Base-by-base conservation (phyloP, 768 basidiomycete species). In the Kwoniella sp. region DNA sequence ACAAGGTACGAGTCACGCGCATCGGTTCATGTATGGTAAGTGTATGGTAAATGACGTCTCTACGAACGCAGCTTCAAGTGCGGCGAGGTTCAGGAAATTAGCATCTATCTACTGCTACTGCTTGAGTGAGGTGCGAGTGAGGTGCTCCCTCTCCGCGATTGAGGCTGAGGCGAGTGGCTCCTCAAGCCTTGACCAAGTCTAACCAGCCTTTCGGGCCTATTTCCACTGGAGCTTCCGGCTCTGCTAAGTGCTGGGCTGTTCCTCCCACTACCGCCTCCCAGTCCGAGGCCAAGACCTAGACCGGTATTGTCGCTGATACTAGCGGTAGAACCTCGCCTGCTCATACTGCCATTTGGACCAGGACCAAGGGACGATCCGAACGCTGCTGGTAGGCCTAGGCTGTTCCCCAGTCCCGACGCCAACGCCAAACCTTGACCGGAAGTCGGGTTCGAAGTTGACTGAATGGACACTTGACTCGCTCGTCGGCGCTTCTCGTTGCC, bases 401-500 rank as follows among this genome's bases (percentile, higher is more conserved):
- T 45, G 5, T 45, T 7, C 5, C 15, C 8, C n/a, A n/a, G n/a
- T n/a, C n/a, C n/a, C n/a, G n/a, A n/a, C n/a, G n/a, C n/a, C n/a
- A n/a, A n/a, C n/a, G n/a, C n/a, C n/a, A n/a, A n/a, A 45, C 41
- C 41, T 4, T 3, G 11, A 17, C 41, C 41, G 3, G 41, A 9
- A 3, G 41, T 45, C 8, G 41, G n/a, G n/a, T n/a, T n/a, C n/a
- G n/a, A n/a, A 45, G 15, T 45, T 45, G 41, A 45, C 15, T 11
- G 34, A 8, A 22, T n/a, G n/a, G n/a, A n/a, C n/a, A 70, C 51
- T 55, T 71, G 60, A 65, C 69, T 75, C 9, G 71, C 71, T 25
- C 69, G 45, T 20, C 72, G 41, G 37, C 76, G 48, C 34, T 58
- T 64, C 28, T 75, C 76, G 50, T 75, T 77, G 1, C 72, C 72